A percentile compares a stretch with the other conserved stretches of the same genome.
Conservation (phyloP, 225 moss, liverwort and hornwort genomes). For the Climacium dendroides region DNA sequence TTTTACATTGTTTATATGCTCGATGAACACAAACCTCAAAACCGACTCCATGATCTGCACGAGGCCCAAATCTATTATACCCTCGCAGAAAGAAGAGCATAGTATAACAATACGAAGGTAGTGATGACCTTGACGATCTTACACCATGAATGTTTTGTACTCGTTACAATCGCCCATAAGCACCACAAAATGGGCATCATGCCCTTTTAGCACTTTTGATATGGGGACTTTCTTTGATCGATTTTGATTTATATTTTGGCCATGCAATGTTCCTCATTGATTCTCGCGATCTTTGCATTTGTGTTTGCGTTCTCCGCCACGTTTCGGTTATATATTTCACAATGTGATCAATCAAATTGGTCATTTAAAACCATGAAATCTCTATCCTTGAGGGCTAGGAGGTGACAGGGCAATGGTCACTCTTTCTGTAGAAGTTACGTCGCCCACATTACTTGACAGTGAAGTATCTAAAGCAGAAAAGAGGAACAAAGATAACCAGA, state of each 20-base stretch:
- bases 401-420: not conserved
- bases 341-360: not conserved
- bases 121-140: not conserved
- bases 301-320: no score
- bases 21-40: slow-evolving; percentile 67
- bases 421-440: not conserved
- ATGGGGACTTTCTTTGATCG: not conserved
- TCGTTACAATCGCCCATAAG: not conserved
- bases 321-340: not conserved
- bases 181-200: not conserved
- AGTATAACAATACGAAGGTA: not conserved
- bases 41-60: slow-evolving; percentile 76
- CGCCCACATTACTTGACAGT: not conserved
- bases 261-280: not conserved
- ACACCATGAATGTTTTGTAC: not conserved
- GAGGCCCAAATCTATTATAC: not conserved
- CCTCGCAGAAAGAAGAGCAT: not conserved
- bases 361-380: not conserved
- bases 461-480: not conserved
- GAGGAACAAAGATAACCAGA: not conserved
- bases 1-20: slow-evolving; percentile 63
- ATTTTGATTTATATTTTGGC: not conserved
- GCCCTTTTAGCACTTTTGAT: not conserved
- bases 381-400: not conserved
- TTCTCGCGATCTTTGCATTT: not conserved